Evolutionary conservation across 1,284 basidiomycete genomes (phyloP), one percentile per base, ranked within the genome.

Genomic region (Athelia sp.): DNA sequence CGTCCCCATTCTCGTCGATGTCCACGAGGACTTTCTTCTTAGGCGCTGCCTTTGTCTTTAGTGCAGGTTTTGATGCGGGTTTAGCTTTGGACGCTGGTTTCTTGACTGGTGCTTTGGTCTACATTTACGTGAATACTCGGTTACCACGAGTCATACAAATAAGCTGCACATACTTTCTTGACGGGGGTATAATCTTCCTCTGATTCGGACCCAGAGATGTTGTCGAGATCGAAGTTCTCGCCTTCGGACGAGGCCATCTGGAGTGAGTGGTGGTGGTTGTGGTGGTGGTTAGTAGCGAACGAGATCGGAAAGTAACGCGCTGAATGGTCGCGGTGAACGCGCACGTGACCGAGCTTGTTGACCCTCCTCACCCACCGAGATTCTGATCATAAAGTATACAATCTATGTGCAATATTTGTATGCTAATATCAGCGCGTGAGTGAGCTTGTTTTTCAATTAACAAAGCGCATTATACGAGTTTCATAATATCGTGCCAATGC

Each of bases 11-110:
- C 51, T 79, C 76, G 57, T 87, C 79, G 59, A 79, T 78, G 48
- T 84, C 79, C 18, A 69, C 78, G 48, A 83, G 77, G 46, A 79
- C 79, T 55, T 85, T 87, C 75, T 90, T 90, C 78, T 89, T 90
- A 13, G 80, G 62, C 2, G 69, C 67, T 10, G 72, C 62, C 47
- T 69, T 74, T 0, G 64, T 24, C 55, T 74, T 80, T 1, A 70
- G 52, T 0, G 73, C 58, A 0, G 73, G 56, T 54, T 75, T 78
- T 11, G 68, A 50, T 55, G 75, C 61, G 24, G 76, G 66, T 63
- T 82, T 73, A 17, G 61, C 44, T 50, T 71, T 71, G 22, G 52
- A 45, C 43, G 66, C 64, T 17, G 60, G 52, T 15, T 61, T 48
- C 19, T 60, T 54, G 34, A 61, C 26, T 66, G 57, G 55, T 38